Percentiles rank a stretch among this genome's conserved stretches.
phyloP scores from a whole-genome alignment of 164 flowering plant genomes.

The Cinnamomum chago region DNA sequence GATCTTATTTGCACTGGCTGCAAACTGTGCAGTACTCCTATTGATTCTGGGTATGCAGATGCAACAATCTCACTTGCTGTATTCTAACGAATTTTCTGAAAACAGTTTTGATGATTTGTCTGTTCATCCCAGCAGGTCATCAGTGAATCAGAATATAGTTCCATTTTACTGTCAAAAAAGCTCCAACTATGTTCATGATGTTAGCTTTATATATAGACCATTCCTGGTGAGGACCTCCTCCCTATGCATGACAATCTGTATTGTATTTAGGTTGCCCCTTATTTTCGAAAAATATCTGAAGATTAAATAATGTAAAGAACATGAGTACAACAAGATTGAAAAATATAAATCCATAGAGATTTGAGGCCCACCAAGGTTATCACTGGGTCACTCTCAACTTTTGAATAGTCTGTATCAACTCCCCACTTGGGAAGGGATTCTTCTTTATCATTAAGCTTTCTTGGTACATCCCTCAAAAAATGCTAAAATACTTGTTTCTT shows the following conservation, averaged over 20 bases:
- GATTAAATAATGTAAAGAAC: too few relatives aligned
- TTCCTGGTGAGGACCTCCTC: conserved; percentile 49
- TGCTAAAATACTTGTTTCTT: neutral
- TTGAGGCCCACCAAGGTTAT: too few relatives aligned
- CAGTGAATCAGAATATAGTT: conserved; percentile 14
- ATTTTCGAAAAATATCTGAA: too few relatives aligned
- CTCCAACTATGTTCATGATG: conserved; percentile 40
- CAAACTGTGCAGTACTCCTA: conserved; percentile 54
- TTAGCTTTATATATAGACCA: conserved; percentile 57
- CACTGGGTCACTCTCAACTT: too few relatives aligned
- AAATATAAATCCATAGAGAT: too few relatives aligned
- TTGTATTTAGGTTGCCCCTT: neutral
- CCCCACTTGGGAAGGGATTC: too few relatives aligned
- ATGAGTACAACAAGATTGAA: too few relatives aligned
- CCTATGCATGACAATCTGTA: neutral
- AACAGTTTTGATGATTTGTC: neutral
- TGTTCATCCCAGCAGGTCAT: conserved; percentile 26
- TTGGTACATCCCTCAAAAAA: neutral
- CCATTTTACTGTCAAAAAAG: conserved; percentile 49
- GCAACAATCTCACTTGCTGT: conserved; percentile 1
- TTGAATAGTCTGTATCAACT: too few relatives aligned
- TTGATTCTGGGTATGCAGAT: conserved; percentile 36
- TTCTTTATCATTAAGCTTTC: too few relatives aligned
- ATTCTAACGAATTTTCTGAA: neutral
- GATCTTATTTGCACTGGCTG: conserved; percentile 77